These are phyloP conservation scores for Pilatotrama ljubarskyi DNA, from an alignment of 768 basidiomycete species.

Conservation along the genomic window DNA sequence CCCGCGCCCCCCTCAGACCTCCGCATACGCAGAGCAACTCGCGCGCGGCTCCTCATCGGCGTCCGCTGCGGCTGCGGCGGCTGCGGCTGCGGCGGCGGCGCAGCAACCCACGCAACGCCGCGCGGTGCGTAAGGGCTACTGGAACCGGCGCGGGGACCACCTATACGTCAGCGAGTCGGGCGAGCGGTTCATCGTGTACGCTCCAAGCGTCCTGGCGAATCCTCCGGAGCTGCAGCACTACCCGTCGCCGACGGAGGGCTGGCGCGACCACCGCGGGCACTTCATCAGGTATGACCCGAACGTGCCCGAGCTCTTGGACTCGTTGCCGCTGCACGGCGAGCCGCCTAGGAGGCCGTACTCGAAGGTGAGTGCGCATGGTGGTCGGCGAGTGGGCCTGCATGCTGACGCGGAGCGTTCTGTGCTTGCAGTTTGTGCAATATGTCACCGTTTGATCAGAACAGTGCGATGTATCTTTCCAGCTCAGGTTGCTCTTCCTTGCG, in stretches of 20 bases:
- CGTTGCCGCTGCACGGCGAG: constrained; percentile 57
- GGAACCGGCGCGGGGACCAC: constrained; percentile 79
- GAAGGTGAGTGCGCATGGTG: constrained; percentile 36
- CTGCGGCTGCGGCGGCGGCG: constrained; percentile 29
- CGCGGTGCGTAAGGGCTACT: constrained; percentile 55
- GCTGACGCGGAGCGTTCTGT: not conserved
- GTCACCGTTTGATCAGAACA: constrained; percentile 16
- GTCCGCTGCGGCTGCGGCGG: constrained; percentile 21
- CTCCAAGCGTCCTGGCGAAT: constrained; percentile 54
- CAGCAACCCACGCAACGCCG: constrained; percentile 29
- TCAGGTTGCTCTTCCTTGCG: constrained; percentile 9
- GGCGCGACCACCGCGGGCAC: constrained; percentile 51
- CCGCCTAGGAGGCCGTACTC: constrained; percentile 58
- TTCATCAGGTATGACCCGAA: constrained; percentile 42
- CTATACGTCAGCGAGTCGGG: constrained; percentile 31
- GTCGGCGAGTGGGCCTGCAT: not conserved
- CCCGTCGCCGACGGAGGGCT: constrained; percentile 55
- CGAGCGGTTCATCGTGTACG: constrained; percentile 60
- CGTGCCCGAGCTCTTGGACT: constrained; percentile 61
- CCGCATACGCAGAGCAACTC: constrained; percentile 13
- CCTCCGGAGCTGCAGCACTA: constrained; percentile 63
- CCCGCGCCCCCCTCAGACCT: constrained; percentile 23
- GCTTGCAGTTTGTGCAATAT: constrained; percentile 20
- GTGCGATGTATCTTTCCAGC: constrained; percentile 16
- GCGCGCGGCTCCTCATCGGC: constrained; percentile 15